phyloP scores from a whole-genome alignment of 164 flowering plant species.

The Annona squamosa region DNA sequence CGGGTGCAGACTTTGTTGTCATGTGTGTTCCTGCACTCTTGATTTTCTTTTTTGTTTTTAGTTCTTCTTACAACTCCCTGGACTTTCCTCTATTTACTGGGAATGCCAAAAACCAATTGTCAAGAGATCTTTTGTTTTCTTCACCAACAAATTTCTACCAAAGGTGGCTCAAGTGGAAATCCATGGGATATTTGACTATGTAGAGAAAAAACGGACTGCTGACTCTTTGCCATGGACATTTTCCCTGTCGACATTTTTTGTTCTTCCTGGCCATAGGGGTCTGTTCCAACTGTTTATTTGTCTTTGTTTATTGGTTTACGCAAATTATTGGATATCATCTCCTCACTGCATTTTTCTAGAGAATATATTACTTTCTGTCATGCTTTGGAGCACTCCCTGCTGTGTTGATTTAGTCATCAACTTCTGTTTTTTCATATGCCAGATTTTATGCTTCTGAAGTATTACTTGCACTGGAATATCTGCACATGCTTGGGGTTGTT shows the following conservation, averaged over 20 bases:
- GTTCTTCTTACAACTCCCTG: not conserved
- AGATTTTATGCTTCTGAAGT: conserved; percentile 16
- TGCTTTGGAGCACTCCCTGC: not conserved
- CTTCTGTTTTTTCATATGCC: not conserved
- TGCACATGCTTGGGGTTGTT: conserved; percentile 16
- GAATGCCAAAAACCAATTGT: not conserved
- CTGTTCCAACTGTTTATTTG: no score
- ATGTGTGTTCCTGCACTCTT: not conserved
- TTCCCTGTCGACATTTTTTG: not conserved
- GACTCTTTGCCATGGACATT: not conserved
- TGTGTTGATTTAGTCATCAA: not conserved
- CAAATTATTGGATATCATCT: no score
- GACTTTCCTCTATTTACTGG: not conserved
- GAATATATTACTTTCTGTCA: not conserved
- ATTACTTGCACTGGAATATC: conserved; percentile 13
- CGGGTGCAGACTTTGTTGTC: not conserved
- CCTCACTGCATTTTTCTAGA: no score
- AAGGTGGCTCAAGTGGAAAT: not conserved
- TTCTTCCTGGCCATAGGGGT: no score
- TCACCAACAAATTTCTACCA: not conserved
- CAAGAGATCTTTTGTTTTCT: not conserved
- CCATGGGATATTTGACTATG: not conserved
- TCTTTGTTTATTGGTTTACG: no score
- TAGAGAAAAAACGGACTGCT: not conserved
- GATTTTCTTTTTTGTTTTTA: no score